Conservation (phyloP, 192 early-diverging fungal species). For the Pecoramyces ruminantium region DNA sequence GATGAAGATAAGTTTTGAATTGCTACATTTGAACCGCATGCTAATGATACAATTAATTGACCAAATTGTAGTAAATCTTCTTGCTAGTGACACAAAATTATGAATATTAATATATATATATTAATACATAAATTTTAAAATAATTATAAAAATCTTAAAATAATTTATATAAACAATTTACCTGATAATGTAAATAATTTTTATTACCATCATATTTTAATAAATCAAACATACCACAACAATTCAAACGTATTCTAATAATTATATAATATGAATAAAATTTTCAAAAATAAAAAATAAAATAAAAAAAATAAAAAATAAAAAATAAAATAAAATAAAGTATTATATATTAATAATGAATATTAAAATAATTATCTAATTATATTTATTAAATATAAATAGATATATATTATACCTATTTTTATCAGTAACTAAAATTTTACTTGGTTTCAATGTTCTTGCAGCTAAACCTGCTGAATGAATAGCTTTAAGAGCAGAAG, state of each 20-base stretch:
- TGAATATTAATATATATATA: background rate
- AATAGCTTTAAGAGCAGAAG: slow-evolving; percentile 60
- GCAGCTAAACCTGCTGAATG: slow-evolving; percentile 69
- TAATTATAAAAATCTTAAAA: no score
- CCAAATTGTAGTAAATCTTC: slow-evolving; percentile 72
- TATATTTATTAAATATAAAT: no score
- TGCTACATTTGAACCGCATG: slow-evolving; percentile 51
- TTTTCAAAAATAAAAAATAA: no score
- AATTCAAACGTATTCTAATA: slow-evolving; percentile 45
- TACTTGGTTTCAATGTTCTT: slow-evolving; percentile 58
- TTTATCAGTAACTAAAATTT: slow-evolving; percentile 68
- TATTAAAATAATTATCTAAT: slow-evolving; percentile 5
- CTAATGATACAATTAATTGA: slow-evolving; percentile 55
- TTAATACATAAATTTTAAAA: background rate
- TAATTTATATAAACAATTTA: no score
- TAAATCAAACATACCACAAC: slow-evolving; percentile 55
- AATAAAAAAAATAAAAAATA: no score
- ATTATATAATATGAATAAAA: background rate
- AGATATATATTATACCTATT: slow-evolving; percentile 65
- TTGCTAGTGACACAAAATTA: slow-evolving; percentile 26
- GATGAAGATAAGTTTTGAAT: slow-evolving; percentile 56
- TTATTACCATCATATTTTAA: slow-evolving; percentile 53
- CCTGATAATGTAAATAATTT: slow-evolving; percentile 37
- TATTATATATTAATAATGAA: no score
- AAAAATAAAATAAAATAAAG: no score